Percentiles rank a stretch among this genome's conserved stretches.
Conservation (phyloP, 2,329 filamentous ascomycete genomes). For the Dothistroma septosporum region DNA sequence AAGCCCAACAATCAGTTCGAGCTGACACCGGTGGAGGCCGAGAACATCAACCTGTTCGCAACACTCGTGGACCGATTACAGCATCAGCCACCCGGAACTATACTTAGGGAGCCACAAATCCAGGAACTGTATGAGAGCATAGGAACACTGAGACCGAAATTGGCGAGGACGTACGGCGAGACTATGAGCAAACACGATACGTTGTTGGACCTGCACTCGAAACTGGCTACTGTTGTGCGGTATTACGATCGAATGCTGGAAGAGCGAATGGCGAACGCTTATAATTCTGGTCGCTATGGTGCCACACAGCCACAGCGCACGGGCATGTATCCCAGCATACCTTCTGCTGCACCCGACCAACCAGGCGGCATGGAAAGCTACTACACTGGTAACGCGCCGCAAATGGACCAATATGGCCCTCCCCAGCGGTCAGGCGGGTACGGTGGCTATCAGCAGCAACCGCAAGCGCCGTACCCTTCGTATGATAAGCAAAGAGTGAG, state of each 20-base stretch:
- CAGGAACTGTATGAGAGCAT: constrained; percentile 98
- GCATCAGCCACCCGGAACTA: constrained; percentile 91
- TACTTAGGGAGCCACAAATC: constrained; percentile 93
- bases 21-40: constrained; percentile 84
- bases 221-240: constrained; percentile 89
- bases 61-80: constrained; percentile 92
- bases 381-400: constrained; percentile 64
- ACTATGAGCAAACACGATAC: constrained; percentile 99
- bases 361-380: constrained; percentile 67
- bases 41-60: constrained; percentile 95
- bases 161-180: constrained; percentile 93
- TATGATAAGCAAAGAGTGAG: constrained; percentile 28
- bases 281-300: constrained; percentile 64
- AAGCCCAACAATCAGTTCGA: constrained; percentile 89
- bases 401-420: constrained; percentile 43
- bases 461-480: constrained; percentile 37
- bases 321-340: constrained; percentile 68
- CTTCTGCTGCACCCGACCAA: constrained; percentile 48
- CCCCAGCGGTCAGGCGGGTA: constrained; percentile 46
- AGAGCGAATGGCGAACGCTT: constrained; percentile 87
- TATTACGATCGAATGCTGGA: constrained; percentile 99
- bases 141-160: constrained; percentile 83
- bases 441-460: constrained; percentile 42
- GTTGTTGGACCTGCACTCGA: constrained; percentile 87
- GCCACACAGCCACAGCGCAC: constrained; percentile 41